A percentile compares a stretch with the other conserved stretches of the same genome.
phyloP scores from a whole-genome alignment of 2,329 filamentous ascomycete genomes.

The Colletotrichum spaethianum region DNA sequence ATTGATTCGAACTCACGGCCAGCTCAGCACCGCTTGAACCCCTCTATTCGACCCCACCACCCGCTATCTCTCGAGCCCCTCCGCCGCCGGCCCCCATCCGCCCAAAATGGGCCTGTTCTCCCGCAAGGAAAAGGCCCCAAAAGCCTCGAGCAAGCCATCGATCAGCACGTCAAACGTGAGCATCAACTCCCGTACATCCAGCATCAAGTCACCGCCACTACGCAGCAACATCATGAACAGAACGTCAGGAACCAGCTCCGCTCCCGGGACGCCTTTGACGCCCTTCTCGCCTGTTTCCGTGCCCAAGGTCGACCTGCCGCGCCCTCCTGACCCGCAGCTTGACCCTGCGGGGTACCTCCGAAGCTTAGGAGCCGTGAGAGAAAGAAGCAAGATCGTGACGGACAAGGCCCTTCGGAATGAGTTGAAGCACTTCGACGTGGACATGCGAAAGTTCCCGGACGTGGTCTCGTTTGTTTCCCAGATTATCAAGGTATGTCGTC shows the following conservation, averaged over 20 bases:
- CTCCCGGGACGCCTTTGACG: constrained; percentile 63
- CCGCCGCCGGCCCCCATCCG: constrained; percentile 4
- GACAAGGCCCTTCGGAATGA: constrained; percentile 84
- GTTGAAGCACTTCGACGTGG: constrained; percentile 89
- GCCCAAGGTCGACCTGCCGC: constrained; percentile 85
- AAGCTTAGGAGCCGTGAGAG: constrained; percentile 89
- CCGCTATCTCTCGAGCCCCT: constrained; percentile 14
- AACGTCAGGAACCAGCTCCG: constrained; percentile 64
- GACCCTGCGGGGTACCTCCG: constrained; percentile 93
- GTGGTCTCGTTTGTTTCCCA: constrained; percentile 91
- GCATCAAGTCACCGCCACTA: constrained; percentile 57
- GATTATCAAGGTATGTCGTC: constrained; percentile 86
- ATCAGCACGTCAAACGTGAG: constrained; percentile 64
- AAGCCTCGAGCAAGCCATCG: constrained; percentile 53
- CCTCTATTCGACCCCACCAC: constrained; percentile 26
- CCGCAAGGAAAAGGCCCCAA: constrained; percentile 66
- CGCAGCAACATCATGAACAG: constrained; percentile 60
- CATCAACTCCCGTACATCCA: constrained; percentile 66
- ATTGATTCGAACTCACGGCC: constrained; percentile 10
- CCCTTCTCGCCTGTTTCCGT: constrained; percentile 69
- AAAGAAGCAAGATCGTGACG: constrained; percentile 80
- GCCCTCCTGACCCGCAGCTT: constrained; percentile 86
- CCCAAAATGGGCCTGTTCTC: constrained; percentile 70
- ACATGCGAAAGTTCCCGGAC: constrained; percentile 85
- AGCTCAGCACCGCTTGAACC: constrained; percentile 18